Conservation (phyloP, 2,329 filamentous ascomycete species). For the Zalaria obscura region DNA sequence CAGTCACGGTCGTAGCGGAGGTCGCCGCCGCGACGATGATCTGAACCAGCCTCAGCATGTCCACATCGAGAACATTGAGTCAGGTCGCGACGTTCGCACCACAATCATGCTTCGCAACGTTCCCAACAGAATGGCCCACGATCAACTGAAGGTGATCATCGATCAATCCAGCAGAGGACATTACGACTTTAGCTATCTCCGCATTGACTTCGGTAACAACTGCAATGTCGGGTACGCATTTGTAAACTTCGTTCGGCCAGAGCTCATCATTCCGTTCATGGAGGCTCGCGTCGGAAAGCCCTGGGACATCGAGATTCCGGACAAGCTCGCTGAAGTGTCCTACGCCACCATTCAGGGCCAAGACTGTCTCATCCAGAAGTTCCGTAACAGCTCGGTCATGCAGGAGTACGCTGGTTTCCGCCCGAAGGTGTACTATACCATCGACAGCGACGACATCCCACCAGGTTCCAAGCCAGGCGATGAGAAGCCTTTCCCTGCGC, state of each 20-base stretch:
- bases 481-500: slow-evolving; percentile 61
- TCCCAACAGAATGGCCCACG: slow-evolving; percentile 69
- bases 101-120: slow-evolving; percentile 84
- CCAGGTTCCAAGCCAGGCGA: slow-evolving; percentile 36
- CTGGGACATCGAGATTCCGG: slow-evolving; percentile 68
- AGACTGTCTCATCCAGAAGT: slow-evolving; percentile 84
- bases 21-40: not conserved
- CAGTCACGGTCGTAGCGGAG: slow-evolving; percentile 7
- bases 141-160: slow-evolving; percentile 55
- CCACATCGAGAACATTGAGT: slow-evolving; percentile 19
- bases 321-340: slow-evolving; percentile 79
- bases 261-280: slow-evolving; percentile 50
- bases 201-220: slow-evolving; percentile 47
- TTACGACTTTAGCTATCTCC: slow-evolving; percentile 90
- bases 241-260: slow-evolving; percentile 77
- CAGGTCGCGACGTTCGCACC: slow-evolving; percentile 35
- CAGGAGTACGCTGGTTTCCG: slow-evolving; percentile 67
- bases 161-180: slow-evolving; percentile 61
- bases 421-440: slow-evolving; percentile 60
- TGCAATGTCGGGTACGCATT: slow-evolving; percentile 88
- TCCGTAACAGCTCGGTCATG: slow-evolving; percentile 95
- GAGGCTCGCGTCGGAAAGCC: slow-evolving; percentile 6
- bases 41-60: slow-evolving; percentile 24
- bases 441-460: slow-evolving; percentile 28
- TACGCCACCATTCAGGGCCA: slow-evolving; percentile 96